These are phyloP conservation scores for Collybiopsis confluens DNA, from an alignment of 768 basidiomycete species.

Conservation along the genomic window DNA sequence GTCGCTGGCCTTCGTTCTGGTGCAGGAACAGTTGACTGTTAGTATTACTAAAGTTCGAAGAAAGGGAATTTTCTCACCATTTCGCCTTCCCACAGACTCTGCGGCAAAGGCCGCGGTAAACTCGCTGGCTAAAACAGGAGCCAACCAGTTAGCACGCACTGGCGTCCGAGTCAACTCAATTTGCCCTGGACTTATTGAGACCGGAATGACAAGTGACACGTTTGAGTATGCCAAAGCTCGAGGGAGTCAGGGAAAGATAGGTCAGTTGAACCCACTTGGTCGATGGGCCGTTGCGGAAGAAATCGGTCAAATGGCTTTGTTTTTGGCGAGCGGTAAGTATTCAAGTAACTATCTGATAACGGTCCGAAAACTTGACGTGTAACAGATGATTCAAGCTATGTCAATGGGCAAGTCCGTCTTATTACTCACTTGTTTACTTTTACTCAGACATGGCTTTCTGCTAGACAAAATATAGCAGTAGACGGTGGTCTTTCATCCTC, in stretches of 20 bases:
- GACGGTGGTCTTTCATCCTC: conserved; percentile 85
- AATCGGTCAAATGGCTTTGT: conserved; percentile 81
- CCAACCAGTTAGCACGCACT: conserved; percentile 74
- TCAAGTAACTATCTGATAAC: neutral
- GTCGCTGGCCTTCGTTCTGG: conserved; percentile 83
- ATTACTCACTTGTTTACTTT: neutral
- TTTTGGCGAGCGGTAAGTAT: conserved; percentile 77
- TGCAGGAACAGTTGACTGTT: conserved; percentile 79
- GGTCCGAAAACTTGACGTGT: neutral
- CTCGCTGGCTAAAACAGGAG: conserved; percentile 78
- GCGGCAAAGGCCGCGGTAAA: conserved; percentile 94
- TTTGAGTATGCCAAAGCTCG: conserved; percentile 76
- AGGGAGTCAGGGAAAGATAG: conserved; percentile 74
- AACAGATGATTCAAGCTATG: conserved; percentile 83
- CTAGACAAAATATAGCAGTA: conserved; percentile 66
- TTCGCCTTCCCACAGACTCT: conserved; percentile 52
- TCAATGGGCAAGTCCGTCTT: conserved; percentile 53
- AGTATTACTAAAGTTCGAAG: conserved; percentile 24
- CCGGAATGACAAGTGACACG: conserved; percentile 78
- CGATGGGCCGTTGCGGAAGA: conserved; percentile 83
- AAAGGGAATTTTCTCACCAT: conserved; percentile 13
- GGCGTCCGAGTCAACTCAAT: conserved; percentile 88
- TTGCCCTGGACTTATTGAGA: conserved; percentile 92
- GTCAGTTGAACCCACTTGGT: conserved; percentile 79
- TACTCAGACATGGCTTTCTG: neutral